A percentile compares a stretch with the other conserved stretches of the same genome.
These are phyloP conservation scores for Trichoderma sp. DNA, from an alignment of 2,329 filamentous ascomycete species.

Conservation along the genomic window DNA sequence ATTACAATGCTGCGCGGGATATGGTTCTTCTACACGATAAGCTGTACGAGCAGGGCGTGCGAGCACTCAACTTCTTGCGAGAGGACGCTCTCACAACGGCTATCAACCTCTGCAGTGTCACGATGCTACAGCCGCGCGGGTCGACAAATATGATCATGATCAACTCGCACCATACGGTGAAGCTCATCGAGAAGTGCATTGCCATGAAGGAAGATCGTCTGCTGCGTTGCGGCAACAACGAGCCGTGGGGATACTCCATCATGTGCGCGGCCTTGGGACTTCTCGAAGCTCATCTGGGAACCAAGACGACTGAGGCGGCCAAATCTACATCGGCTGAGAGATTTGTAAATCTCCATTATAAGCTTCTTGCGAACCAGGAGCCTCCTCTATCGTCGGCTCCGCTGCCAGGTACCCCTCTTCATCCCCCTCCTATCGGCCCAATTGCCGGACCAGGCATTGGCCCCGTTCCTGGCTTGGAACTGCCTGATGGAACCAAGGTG, in stretches of 20 bases:
- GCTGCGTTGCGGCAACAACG: slow-evolving; percentile 62
- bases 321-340: slow-evolving; percentile 61
- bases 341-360: slow-evolving; percentile 60
- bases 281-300: slow-evolving; percentile 59
- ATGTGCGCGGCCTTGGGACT: slow-evolving; percentile 63
- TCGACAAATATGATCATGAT: slow-evolving; percentile 65
- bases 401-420: slow-evolving; percentile 29
- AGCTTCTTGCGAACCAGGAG: slow-evolving; percentile 57
- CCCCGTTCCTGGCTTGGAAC: slow-evolving; percentile 35
- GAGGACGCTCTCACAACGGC: slow-evolving; percentile 61
- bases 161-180: slow-evolving; percentile 60
- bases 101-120: slow-evolving; percentile 62
- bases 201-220: slow-evolving; percentile 62
- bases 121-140: slow-evolving; percentile 59
- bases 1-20: slow-evolving; percentile 63
- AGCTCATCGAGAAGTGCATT: slow-evolving; percentile 62
- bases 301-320: slow-evolving; percentile 57
- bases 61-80: slow-evolving; percentile 60
- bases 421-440: slow-evolving; percentile 24
- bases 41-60: slow-evolving; percentile 59
- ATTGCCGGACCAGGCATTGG: slow-evolving; percentile 30
- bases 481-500: slow-evolving; percentile 45
- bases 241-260: slow-evolving; percentile 65
- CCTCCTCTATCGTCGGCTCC: slow-evolving; percentile 40
- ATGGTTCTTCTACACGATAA: slow-evolving; percentile 64